Evolutionary conservation across 2,329 filamentous ascomycete genomes (phyloP).

Genomic region (Calonectria henricotiae): DNA sequence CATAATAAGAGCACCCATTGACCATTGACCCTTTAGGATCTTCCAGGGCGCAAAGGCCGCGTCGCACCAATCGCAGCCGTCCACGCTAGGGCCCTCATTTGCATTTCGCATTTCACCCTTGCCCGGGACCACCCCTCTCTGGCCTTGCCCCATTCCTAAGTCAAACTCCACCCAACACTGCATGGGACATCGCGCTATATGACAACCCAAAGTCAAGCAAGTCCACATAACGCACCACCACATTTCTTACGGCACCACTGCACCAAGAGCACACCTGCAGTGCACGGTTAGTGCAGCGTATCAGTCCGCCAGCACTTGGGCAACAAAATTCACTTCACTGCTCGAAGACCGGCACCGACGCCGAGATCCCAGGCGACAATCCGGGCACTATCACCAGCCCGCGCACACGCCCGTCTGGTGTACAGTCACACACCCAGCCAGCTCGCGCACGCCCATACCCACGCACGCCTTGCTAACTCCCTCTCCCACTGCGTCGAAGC

Average conservation of each 20-base stretch:
- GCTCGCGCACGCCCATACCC: conserved; percentile 40
- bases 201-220: conserved; percentile 25
- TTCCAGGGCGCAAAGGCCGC: conserved; percentile 31
- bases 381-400: not conserved
- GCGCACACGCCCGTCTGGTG: conserved; percentile 22
- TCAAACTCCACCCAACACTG: conserved; percentile 50
- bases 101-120: conserved; percentile 46
- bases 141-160: conserved; percentile 39
- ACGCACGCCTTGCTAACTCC: conserved; percentile 20
- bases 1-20: conserved; percentile 10
- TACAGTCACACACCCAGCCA: not conserved
- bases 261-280: conserved; percentile 29
- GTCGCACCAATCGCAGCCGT: conserved; percentile 54
- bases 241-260: conserved; percentile 23
- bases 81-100: conserved; percentile 54
- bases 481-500: conserved; percentile 36
- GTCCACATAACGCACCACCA: conserved; percentile 30
- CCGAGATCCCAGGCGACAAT: conserved; percentile 19
- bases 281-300: conserved; percentile 32
- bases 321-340: conserved; percentile 40
- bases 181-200: conserved; percentile 46
- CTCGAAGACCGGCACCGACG: conserved; percentile 8
- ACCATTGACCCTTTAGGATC: conserved; percentile 11
- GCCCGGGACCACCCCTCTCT: conserved; percentile 44
- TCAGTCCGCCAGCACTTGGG: conserved; percentile 29